Evolutionary conservation across 2,329 filamentous ascomycete species (phyloP), one percentile per base, ranked within the genome.

Genomic region (Penicillium verrucosum): DNA sequence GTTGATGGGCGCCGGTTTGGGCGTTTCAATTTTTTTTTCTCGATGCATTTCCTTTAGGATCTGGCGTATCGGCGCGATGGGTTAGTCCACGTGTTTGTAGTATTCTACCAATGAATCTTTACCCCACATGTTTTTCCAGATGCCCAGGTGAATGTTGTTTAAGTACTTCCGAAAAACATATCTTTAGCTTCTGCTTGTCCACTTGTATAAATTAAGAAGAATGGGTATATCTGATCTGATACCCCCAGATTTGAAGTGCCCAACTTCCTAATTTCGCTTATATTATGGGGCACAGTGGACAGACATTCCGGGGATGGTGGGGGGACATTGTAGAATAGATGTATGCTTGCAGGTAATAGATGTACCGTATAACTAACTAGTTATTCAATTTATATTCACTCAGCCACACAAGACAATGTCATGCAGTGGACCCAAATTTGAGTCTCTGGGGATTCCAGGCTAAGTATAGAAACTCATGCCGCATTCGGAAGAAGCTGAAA

Each of bases 401-500:
- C 29, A 36, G 21, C 44, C 44, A 36, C 18, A 6, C n/a, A 21
- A 18, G 8, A 14, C 10, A 14, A 46, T 36, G 30, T 32, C 23
- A 45, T 34, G 18, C 5, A 12, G 30, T 46, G 44, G 44, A 25
- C 8, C 44, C 30, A 12, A 23, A 30, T 44, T 51, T 36, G 46
- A 18, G 37, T 49, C 27, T 48, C 51, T 54, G 30, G 38, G 38
- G 52, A 54, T 37, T 38, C 37, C 23, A 32, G 38, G 18, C 52
- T 55, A 55, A 37, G 45, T 55, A 55, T 55, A 55, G 52, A 43
- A 55, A 36, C 29, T 21, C 11, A 41, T 21, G 30, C 52, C 45
- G 52, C 52, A 55, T 55, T 55, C 52, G 52, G 52, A 18, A n/a
- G 23, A 23, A 50, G 25, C 40, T 49, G 52, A 51, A 43, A 55